Base-by-base conservation (phyloP, 331 rosid genomes). In the Acacia pycnantha region DNA sequence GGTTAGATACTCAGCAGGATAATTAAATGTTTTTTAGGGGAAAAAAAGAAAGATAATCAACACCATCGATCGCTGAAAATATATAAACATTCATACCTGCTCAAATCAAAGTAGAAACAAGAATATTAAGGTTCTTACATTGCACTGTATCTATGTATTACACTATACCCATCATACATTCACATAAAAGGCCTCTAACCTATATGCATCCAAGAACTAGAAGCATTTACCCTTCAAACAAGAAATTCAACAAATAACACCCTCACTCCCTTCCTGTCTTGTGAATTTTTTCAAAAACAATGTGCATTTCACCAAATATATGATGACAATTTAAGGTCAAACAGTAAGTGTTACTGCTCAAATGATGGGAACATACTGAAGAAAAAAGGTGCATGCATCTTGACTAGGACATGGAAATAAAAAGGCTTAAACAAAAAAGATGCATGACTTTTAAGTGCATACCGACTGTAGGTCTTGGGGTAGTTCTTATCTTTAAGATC, bases 401-500 rank as follows among this genome's bases (percentile, higher is more conserved):
- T 37, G 41, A 37, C 40, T 37, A 37, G 40, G 40, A 6, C 15
- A 33, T 7, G 22, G 73, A 21, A 69, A 7, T 46, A 74, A 56
- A 75, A 41, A 5, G 48, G 48, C 40, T 24, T 18, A 4, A 78
- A 64, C 65, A 70, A 33, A 53, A 21, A 62, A 68, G 48, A 61
- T 22, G 24, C 3, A 11, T 11, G 75, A 74, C 84, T 19, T 77
- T 84, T 47, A 62, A 86, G 69, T 70, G 77, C 19, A 8, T 40
- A 68, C 51, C 1, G 27, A 68, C 73, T 40, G 31, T 40, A 68
- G 73, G 51, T 86, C 98, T 87, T 70, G 97, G 95, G 15, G 94
- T 91, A 48, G 92, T 83, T 84, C 97, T 87, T 84, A 93, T 91
- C 89, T 86, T 90, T 85, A 95, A 87, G 84, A 95, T 95, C 84